phyloP scores from a whole-genome alignment of 257 asterid species.

The Solanum bulbocastanum region DNA sequence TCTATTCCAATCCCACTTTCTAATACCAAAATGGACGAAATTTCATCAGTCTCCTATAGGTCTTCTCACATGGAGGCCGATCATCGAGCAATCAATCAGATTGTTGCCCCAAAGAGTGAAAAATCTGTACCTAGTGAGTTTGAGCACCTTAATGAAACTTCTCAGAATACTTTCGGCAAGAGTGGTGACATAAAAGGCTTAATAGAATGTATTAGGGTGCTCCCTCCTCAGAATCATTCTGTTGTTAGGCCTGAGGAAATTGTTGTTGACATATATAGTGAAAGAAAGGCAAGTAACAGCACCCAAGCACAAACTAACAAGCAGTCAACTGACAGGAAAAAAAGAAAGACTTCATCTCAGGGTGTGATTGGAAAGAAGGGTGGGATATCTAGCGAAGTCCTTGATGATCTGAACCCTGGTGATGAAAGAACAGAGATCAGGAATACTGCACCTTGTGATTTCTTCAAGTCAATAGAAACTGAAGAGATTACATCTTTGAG shows the following conservation, averaged over 20 bases:
- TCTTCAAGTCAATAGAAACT: slow-evolving; percentile 2
- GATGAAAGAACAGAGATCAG: slow-evolving; percentile 7
- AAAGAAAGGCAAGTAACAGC: background rate
- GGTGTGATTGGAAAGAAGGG: background rate
- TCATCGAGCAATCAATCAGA: slow-evolving; percentile 9
- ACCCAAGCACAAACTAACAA: slow-evolving; percentile 1
- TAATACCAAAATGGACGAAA: slow-evolving; percentile 1
- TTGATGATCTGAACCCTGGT: slow-evolving; percentile 5
- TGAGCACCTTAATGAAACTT: slow-evolving; percentile 8
- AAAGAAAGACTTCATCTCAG: background rate
- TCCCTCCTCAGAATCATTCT: background rate
- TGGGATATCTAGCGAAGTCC: background rate
- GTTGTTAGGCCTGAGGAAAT: background rate
- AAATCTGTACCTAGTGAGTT: background rate
- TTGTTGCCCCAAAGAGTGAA: slow-evolving; percentile 5
- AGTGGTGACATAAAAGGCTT: slow-evolving; percentile 1
- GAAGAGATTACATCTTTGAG: slow-evolving; percentile 4
- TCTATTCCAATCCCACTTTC: background rate
- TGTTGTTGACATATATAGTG: background rate
- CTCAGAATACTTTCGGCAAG: background rate
- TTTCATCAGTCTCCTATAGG: background rate
- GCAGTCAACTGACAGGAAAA: slow-evolving; percentile 6
- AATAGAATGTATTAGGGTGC: slow-evolving; percentile 7
- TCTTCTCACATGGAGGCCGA: background rate
- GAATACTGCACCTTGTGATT: background rate